A percentile compares a stretch with the other conserved stretches of the same genome.
Conservation (phyloP, 768 basidiomycete species). For the Trametes cubensis region DNA sequence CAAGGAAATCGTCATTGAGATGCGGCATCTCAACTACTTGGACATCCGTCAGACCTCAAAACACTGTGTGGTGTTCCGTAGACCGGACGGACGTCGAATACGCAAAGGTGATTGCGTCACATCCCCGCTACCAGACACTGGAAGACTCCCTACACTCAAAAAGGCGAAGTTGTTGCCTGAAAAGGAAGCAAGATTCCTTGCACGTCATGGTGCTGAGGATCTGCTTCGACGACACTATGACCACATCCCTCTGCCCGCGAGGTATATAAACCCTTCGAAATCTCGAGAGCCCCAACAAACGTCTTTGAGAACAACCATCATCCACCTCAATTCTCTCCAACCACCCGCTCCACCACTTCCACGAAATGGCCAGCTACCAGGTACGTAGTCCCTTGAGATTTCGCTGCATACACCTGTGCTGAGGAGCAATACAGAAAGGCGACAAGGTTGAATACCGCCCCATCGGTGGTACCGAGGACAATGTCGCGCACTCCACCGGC, state of each 20-base stretch:
- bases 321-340: neutral
- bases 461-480: conserved; percentile 43
- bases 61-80: neutral
- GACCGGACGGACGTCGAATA: too few species aligned
- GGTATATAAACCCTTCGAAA: conserved; percentile 1
- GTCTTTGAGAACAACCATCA: neutral
- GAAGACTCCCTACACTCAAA: neutral
- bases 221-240: conserved; percentile 13
- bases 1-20: too few species aligned
- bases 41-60: neutral
- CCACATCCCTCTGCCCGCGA: neutral
- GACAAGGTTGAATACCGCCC: conserved; percentile 49
- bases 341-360: neutral
- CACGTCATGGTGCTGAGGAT: neutral
- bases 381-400: neutral
- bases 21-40: too few species aligned
- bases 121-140: neutral
- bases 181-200: neutral
- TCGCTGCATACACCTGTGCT: neutral
- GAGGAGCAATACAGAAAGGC: conserved; percentile 32
- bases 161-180: neutral
- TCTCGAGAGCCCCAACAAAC: neutral
- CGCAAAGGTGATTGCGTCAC: conserved; percentile 14
- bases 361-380: conserved; percentile 8
- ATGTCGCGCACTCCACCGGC: conserved; percentile 43